Base-by-base conservation (phyloP, 257 asterid species). In the Solanum acaule region DNA sequence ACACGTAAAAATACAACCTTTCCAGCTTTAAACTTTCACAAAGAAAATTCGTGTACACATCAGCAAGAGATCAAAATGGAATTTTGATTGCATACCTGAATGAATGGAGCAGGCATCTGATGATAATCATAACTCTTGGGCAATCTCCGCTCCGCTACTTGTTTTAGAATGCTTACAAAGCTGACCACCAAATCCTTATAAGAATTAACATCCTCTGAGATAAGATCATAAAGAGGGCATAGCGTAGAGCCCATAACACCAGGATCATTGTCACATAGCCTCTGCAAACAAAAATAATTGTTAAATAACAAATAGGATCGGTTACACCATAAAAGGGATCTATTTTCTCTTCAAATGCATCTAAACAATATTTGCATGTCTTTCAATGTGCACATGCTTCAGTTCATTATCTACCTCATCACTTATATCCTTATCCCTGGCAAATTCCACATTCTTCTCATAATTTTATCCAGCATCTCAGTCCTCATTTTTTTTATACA, bases 241-340 rank as follows among this genome's bases (percentile, higher is more conserved):
- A 97, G 98, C 25, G 98, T 89, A 40, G 99, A 98, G 59, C 99
- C 98, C 99, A 97, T 97, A 81, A 97, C 99, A 89, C 98, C 99
- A 81, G 99, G 99, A 93, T 97, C 99, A 91, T 94, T 97, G 86
- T 97, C 99, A 61, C 95, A 94, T 71, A 97, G 98, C 92, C 92
- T 93, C 99, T 97, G 98, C 87, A 94, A 87, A 92, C 70, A 65
- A 29, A 82, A 81, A 81, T 27, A 16, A 46, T 27, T 49, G 38
- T 81, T 14, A 16, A 46, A 79, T 15, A 81, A 27, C 16, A 49
- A 49, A 49, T 3, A 46, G 86, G 23, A 44, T 81, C 68, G 46
- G 68, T 27, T 46, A 29, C 18, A 2, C 86, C 70, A 82, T 49
- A 82, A 8, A 16, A 81, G 2, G 40, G 40, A 56, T 29, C 23